Evolutionary conservation across 140 eudicot species (phyloP), one percentile per base, ranked within the genome.

Genomic region (Erigeron philadelphicus): DNA sequence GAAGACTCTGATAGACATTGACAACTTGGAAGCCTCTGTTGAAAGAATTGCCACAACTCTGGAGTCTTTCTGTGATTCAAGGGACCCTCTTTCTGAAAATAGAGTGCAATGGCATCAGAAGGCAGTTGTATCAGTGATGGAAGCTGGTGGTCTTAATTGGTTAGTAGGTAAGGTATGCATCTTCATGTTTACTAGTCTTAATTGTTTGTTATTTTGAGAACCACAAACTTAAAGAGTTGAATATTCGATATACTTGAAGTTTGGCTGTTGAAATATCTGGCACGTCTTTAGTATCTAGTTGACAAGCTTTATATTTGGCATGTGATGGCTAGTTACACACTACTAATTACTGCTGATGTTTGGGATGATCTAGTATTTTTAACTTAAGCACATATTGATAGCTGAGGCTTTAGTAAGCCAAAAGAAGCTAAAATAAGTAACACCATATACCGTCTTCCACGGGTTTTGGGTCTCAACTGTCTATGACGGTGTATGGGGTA

Each of bases 81-180:
- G 81, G 66, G 74, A 78, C 68, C 79, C 82, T 35, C 72, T 75
- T 80, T 78, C 85, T 80, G 97, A 86, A 63, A 77, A 61, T 71
- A 80, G 67, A 72, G 43, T 86, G 15, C 66, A 66, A 25, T 94
- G 97, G 99, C 95, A 85, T 79, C 97, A 89, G 69, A 89, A 81
- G 78, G 87, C 99, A 47, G 83, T 94, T 74, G 64, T 87, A 64
- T 87, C 95, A 66, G 86, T 94, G 57, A 87, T 94, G 99, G 97
- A 93, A 81, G 99, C 99, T 75, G 97, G 99, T 79, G 96, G 97
- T 68, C 95, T 89, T 72, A 89, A 94, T 82, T 94, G 99, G 99
- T 94, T 94, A 89, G 95, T 94, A 89, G 97, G 99, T 94, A 94
- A 94, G 90, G 94, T 89, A 85, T 75, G 95, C 93, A 81, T 67